phyloP scores from a whole-genome alignment of 768 basidiomycete species.

The Cystofilobasidium ferigula region DNA sequence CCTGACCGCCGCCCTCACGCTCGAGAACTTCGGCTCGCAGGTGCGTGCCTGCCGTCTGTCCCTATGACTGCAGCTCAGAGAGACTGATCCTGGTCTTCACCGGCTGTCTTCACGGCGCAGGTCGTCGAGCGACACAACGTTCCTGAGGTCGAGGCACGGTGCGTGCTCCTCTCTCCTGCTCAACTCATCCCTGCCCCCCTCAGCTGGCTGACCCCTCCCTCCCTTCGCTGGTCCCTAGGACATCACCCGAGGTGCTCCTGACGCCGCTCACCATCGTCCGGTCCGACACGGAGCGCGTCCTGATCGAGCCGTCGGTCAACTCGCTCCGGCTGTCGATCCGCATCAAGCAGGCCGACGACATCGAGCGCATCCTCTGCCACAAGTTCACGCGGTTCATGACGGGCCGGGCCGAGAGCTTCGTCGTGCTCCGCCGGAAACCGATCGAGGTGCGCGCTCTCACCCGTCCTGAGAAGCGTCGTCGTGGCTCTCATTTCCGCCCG shows the following conservation, averaged over 20 bases:
- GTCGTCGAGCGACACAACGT: conserved; percentile 96
- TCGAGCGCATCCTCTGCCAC: conserved; percentile 91
- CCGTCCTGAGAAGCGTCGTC: neutral
- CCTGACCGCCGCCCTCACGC: conserved; percentile 88
- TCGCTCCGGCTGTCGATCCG: conserved; percentile 93
- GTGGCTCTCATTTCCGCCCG: neutral
- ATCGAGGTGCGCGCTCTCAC: conserved; percentile 51
- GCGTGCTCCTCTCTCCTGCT: conserved; percentile 31
- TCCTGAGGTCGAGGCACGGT: conserved; percentile 87
- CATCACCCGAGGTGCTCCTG: conserved; percentile 85
- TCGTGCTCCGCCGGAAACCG: conserved; percentile 89
- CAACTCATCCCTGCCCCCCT: neutral
- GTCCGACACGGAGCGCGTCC: conserved; percentile 91
- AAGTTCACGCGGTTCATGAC: conserved; percentile 99
- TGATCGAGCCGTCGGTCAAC: conserved; percentile 95
- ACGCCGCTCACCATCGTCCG: conserved; percentile 89
- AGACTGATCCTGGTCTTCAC: too few species aligned
- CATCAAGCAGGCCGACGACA: conserved; percentile 99
- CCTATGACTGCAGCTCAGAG: too few species aligned
- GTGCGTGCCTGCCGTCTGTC: conserved; percentile 41
- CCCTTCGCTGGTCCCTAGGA: conserved; percentile 43
- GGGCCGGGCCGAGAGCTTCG: conserved; percentile 94
- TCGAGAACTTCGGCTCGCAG: conserved; percentile 98
- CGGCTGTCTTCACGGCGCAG: conserved; percentile 39
- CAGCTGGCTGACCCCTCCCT: neutral